Evolutionary conservation across 352 stramenopile genomes (phyloP), one percentile per base, ranked within the genome.

Genomic region (Phytophthora melonis): DNA sequence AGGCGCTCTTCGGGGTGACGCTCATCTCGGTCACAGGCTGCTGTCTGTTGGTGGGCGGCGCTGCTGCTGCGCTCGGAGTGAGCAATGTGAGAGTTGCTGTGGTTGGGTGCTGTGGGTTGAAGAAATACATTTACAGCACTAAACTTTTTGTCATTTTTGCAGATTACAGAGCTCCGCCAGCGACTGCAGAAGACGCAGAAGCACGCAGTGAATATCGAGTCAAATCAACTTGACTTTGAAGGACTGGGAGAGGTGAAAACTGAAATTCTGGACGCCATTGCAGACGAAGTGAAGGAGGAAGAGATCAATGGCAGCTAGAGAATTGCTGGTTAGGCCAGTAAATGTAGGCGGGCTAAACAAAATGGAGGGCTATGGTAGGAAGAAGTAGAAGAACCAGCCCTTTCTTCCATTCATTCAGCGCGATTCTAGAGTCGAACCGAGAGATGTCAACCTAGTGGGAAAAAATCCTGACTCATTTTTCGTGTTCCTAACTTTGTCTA

Each of bases 1-100:
- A 87, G 55, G 78, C 82, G 34, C 63, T 91, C 3, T 36, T 88
- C 3, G 82, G 84, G 25, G 84, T 85, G 14, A 89, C 84, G 14
- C 55, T 88, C 27, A 64, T 84, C 14, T 79, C 81, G 1, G 66
- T 88, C 14, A 74, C 80, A 9, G 82, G 80, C 23, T 89, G 77
- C 19, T 68, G 71, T 11, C 25, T 89, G 25, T 25, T 89, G 53
- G 34, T 88, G 55, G 60, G 77, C 13, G 80, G 73, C 14, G 54
- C 76, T 14, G 74, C 77, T 50, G 68, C 65, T 30, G 61, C 70
- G 10, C 64, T 89, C 9, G 81, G 80, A 62, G 77, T 86, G 3
- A 66, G 56, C 39, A 85, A 79, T 73, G 84, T 91, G 62, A 60
- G 77, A 74, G 27, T 36, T 58, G 27, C 41, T 30, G n/a, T 9